phyloP scores from a whole-genome alignment of 179 eudicot species.

The Monotropa hypopitys region DNA sequence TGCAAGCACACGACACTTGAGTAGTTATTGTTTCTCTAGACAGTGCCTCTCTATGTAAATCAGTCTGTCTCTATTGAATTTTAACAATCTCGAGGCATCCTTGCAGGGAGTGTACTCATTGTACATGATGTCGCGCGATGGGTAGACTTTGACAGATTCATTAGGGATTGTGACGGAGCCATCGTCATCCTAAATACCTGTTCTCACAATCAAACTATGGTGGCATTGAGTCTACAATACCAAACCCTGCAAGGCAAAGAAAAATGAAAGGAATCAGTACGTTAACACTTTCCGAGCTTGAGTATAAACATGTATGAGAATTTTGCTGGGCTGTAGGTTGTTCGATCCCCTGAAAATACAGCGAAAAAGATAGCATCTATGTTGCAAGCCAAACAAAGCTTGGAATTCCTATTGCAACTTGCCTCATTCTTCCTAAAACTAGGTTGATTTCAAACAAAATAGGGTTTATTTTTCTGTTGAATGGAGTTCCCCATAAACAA shows the following conservation, averaged over 20 bases:
- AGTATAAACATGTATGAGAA: conserved; percentile 49
- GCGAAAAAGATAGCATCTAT: conserved; percentile 55
- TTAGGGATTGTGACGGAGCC: not conserved
- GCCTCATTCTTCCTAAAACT: conserved; percentile 8
- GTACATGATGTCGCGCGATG: conserved; percentile 24
- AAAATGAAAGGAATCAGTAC: not conserved
- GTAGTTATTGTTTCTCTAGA: conserved; percentile 30
- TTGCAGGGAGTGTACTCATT: conserved; percentile 78
- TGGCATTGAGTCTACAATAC: not conserved
- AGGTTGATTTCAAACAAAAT: not conserved
- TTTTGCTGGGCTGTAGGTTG: conserved; percentile 55
- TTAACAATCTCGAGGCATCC: conserved; percentile 35
- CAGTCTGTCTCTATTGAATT: conserved; percentile 29
- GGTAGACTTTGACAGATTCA: conserved; percentile 18
- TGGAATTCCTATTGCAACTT: conserved; percentile 14
- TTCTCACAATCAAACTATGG: not conserved
- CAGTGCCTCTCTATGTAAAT: conserved; percentile 65
- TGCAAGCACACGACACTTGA: conserved; percentile 60
- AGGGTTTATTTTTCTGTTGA: not conserved
- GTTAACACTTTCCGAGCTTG: conserved; percentile 7
- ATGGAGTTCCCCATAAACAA: not conserved
- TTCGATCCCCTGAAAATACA: conserved; percentile 44
- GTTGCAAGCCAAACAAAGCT: conserved; percentile 62
- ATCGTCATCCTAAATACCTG: conserved; percentile 5
- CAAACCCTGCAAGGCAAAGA: not conserved